These are phyloP conservation scores for Vachellia pachyceras DNA, from an alignment of 306 rosid genomes.

Conservation along the genomic window DNA sequence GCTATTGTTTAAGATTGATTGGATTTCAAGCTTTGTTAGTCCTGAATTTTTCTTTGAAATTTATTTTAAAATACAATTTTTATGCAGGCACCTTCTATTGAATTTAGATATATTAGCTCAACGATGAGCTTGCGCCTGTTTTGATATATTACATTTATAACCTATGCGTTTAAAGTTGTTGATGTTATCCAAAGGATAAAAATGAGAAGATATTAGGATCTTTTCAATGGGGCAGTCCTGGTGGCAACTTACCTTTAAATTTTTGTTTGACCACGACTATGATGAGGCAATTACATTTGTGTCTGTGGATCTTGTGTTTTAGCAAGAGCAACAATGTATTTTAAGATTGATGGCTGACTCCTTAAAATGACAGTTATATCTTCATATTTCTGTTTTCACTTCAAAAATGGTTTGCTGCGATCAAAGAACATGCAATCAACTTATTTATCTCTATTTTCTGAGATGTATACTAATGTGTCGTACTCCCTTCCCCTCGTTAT, in stretches of 20 bases:
- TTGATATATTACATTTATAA: neutral
- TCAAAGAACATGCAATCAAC: neutral
- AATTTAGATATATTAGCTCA: neutral
- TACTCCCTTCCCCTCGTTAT: constrained; percentile 5
- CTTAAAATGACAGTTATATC: neutral
- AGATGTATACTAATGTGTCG: neutral
- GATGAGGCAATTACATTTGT: neutral
- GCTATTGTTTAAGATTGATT: neutral
- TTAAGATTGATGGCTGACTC: neutral
- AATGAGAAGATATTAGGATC: neutral
- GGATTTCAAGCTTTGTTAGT: neutral
- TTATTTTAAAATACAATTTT: too few relatives aligned
- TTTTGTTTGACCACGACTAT: neutral
- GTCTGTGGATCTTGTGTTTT: neutral
- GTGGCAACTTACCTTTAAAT: neutral
- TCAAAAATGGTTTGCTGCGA: neutral
- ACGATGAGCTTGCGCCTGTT: neutral
- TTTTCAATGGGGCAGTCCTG: neutral
- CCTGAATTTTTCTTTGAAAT: neutral
- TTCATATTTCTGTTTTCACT: neutral
- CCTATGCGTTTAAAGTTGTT: neutral
- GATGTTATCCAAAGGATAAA: neutral
- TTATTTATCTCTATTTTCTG: neutral
- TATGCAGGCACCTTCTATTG: neutral
- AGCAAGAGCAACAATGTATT: neutral